Percentiles rank a stretch among this genome's conserved stretches.
Evolutionary conservation across 23 red algal genomes (phyloP).

Genomic region (Gracilariopsis chorda): DNA sequence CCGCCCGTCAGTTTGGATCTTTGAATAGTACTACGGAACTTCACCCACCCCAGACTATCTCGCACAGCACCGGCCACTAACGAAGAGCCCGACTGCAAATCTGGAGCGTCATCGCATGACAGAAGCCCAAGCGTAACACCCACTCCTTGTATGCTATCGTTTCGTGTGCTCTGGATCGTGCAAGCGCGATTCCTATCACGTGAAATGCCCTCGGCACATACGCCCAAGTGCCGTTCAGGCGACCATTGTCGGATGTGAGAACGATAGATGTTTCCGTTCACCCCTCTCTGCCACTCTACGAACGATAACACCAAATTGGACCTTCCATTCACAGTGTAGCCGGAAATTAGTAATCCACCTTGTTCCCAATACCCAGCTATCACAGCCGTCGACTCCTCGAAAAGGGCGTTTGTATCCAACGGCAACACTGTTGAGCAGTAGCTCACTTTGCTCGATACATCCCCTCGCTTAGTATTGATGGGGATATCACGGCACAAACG

Average conservation of each 20-base stretch:
- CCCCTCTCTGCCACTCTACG: background rate
- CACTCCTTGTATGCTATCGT: background rate
- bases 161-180: no score
- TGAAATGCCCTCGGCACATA: background rate
- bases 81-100: background rate
- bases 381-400: background rate
- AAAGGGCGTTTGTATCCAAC: background rate
- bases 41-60: background rate
- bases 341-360: background rate
- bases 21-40: no score
- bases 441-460: background rate
- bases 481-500: background rate
- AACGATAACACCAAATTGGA: background rate
- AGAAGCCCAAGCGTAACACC: background rate
- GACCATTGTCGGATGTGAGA: background rate
- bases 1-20: background rate
- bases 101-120: background rate
- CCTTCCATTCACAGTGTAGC: no score
- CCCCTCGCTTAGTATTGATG: background rate
- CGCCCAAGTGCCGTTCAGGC: background rate
- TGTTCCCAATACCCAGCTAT: background rate
- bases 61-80: background rate
- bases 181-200: background rate
- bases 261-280: background rate
- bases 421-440: background rate